Base-by-base conservation (phyloP, 2,329 filamentous ascomycete genomes). In the Diplocarpon mali region DNA sequence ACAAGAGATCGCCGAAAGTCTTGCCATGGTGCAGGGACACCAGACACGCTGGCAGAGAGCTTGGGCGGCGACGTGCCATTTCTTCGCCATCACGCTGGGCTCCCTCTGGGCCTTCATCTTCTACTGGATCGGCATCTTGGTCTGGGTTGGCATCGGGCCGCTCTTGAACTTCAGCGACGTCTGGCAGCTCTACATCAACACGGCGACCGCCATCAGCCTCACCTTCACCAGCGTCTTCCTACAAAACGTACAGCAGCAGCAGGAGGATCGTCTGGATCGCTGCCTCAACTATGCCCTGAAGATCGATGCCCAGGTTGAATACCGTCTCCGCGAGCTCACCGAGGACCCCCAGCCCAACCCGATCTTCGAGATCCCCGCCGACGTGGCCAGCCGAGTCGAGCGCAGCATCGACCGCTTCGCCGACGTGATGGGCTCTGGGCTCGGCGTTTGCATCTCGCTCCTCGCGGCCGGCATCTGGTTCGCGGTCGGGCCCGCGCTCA, bases 141-240 rank as follows among this genome's bases (percentile, higher is more conserved):
- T 24, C 7, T 24, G 20, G 20, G 20, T 24, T 24, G 20, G 20
- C 11, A 58, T 61, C 13, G 64, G 64, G 1, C 48, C 55, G 2
- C 51, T 50, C 10, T 51, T 55, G 28, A 24, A 53, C 27, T 67
- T 57, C 46, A 59, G 55, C 35, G 54, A 65, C 49, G 56, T 55
- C 6, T 67, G 65, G 65, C 65, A 66, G 54, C 57, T 67, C 11
- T 63, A 24, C 20, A 24, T 68, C 55, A 67, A 69, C 58, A 66
- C 67, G 2, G 65, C 66, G 8, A 67, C 66, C 0, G 66, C 68
- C 0, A 61, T 67, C 16, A 55, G 64, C 40, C 63, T 70, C 48
- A 64, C 65, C 1, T 62, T 70, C 36, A 62, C 64, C 1, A 63
- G 55, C 28, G 57, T 61, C 38, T 67, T 68, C 51, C 49, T 67